These are phyloP conservation scores for Neurospora tetrasperma DNA, from an alignment of 495 filamentous ascomycete genomes.

Conservation along the genomic window DNA sequence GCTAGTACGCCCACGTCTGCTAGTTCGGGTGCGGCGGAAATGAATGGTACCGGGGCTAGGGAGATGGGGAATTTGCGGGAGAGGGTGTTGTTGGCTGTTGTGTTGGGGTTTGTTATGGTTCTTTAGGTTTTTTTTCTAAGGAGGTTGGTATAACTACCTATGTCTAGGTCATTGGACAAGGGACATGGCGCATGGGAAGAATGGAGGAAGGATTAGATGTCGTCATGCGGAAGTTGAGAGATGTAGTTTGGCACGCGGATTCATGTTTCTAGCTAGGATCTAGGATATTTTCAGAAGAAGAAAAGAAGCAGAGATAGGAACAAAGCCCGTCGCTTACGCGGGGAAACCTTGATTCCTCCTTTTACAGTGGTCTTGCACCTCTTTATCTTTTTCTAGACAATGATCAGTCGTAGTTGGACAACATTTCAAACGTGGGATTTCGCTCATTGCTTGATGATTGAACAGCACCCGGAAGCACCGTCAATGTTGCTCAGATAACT, in stretches of 20 bases:
- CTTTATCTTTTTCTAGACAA: background rate
- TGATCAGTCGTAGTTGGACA: background rate
- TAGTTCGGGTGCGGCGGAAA: background rate
- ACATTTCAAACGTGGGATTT: background rate
- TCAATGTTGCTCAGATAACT: background rate
- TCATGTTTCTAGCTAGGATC: background rate
- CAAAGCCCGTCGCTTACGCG: background rate
- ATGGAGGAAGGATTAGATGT: background rate
- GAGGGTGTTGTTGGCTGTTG: background rate
- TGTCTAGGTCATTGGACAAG: background rate
- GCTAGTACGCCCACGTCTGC: background rate
- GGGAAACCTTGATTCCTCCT: background rate
- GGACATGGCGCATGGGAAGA: background rate
- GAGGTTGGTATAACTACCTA: background rate
- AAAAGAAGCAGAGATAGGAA: background rate
- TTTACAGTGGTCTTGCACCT: background rate
- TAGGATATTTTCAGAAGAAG: background rate
- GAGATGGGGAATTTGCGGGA: background rate
- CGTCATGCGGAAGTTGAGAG: background rate
- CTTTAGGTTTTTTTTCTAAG: background rate
- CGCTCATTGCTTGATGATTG: background rate
- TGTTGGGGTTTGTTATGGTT: background rate
- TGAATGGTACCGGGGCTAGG: background rate
- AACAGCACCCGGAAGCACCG: background rate
- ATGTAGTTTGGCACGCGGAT: background rate